A percentile compares a stretch with the other conserved stretches of the same genome.
Conservation (phyloP, 306 rosid species). For the Prunus padus region DNA sequence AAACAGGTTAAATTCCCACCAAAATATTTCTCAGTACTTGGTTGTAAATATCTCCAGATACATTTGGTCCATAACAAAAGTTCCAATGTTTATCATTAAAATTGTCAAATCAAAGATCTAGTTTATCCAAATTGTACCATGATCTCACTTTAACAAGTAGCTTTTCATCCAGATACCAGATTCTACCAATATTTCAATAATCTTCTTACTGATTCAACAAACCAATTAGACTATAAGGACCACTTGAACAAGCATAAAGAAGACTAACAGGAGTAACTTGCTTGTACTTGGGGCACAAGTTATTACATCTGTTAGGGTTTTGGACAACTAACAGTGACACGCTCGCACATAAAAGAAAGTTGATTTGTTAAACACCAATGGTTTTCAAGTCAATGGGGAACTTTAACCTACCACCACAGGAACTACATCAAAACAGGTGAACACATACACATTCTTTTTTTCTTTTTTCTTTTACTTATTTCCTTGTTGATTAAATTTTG, state of each 20-base stretch:
- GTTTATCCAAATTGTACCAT: background rate
- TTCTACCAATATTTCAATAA: background rate
- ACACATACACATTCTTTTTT: background rate
- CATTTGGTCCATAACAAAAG: background rate
- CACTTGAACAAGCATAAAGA: no score
- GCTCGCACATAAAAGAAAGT: no score
- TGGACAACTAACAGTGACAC: constrained; percentile 41
- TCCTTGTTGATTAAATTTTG: constrained; percentile 15
- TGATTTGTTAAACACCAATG: no score
- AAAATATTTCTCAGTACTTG: background rate
- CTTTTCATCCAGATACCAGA: background rate
- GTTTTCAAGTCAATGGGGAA: no score
- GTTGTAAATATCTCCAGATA: background rate
- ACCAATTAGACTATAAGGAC: background rate
- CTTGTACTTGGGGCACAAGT: no score
- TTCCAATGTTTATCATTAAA: background rate
- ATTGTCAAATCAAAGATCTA: background rate
- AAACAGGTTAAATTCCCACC: background rate
- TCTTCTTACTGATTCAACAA: background rate
- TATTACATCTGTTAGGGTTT: no score
- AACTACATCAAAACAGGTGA: no score
- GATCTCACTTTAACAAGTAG: background rate
- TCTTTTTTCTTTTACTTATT: no score
- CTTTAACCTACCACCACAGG: no score
- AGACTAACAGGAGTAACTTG: no score